Evolutionary conservation across 352 stramenopile genomes (phyloP).

Genomic region (Phytophthora multivora): DNA sequence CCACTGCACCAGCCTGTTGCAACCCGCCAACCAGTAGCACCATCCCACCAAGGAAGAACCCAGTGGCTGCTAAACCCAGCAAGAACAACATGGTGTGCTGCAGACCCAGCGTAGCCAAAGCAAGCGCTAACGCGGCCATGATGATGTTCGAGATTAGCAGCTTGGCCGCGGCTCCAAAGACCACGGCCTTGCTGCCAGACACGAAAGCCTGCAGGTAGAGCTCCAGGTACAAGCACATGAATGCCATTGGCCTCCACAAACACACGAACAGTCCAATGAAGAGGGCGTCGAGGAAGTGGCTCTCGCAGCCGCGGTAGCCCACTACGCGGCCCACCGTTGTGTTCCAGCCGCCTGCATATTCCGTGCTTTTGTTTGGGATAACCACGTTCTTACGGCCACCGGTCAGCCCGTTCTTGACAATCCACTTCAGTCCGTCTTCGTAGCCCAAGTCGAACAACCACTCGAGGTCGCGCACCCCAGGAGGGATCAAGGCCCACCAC

Average conservation of each 20-base stretch:
- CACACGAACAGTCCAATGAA: slow-evolving; percentile 79
- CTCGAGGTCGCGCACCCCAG: slow-evolving; percentile 65
- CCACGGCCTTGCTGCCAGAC: slow-evolving; percentile 65
- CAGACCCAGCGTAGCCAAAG: slow-evolving; percentile 57
- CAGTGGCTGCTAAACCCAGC: slow-evolving; percentile 45
- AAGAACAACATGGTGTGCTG: slow-evolving; percentile 68
- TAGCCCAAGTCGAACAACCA: slow-evolving; percentile 90
- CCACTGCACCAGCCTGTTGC: slow-evolving; percentile 54
- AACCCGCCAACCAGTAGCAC: slow-evolving; percentile 67
- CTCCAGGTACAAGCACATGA: slow-evolving; percentile 82
- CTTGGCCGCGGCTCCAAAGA: slow-evolving; percentile 74
- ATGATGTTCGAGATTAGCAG: slow-evolving; percentile 67
- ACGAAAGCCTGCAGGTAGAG: slow-evolving; percentile 77
- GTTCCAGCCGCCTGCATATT: slow-evolving; percentile 64
- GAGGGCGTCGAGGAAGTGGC: slow-evolving; percentile 67
- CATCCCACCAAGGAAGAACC: slow-evolving; percentile 63
- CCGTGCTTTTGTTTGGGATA: slow-evolving; percentile 60
- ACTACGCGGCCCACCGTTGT: slow-evolving; percentile 78
- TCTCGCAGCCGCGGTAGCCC: slow-evolving; percentile 75
- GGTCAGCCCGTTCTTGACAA: slow-evolving; percentile 48
- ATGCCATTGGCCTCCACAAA: slow-evolving; percentile 80
- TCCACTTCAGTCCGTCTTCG: slow-evolving; percentile 76
- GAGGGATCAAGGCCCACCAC: slow-evolving; percentile 85
- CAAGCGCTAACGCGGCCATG: slow-evolving; percentile 48
- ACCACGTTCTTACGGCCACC: slow-evolving; percentile 37